Base-by-base conservation (phyloP, 352 stramenopile genomes). In the Globisporangium nodosum region DNA sequence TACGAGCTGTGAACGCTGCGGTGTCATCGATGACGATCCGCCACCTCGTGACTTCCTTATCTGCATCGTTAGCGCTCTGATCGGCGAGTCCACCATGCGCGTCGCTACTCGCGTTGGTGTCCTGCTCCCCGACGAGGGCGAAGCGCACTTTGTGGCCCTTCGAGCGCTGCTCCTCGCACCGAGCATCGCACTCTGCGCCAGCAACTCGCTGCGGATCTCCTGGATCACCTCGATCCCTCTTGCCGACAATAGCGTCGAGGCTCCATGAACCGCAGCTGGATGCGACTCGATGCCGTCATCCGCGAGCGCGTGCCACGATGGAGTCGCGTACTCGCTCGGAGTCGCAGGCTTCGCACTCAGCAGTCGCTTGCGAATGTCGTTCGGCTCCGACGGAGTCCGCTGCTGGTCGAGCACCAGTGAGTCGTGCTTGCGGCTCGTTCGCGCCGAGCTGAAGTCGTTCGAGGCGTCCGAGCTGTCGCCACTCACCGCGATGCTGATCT, bases 401-500 rank as follows among this genome's bases (percentile, higher is more conserved):
- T 49, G 43, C 18, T 13, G 18, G 7, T 21, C 5, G 40, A 20
- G 40, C 40, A 12, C 1, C 33, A 37, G 9, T 12, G 11, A 18
- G 37, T 43, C 37, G 37, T 43, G 43, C 43, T 30, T 27, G 43
- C 43, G 27, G 16, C 6, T 49, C 8, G 16, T 49, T 1, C 18
- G 18, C 2, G 40, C 15, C 13, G 40, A n/a, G 16, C n/a, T 47
- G 6, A 49, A 21, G 43, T n/a, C 18, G 7, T 13, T 27, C 43
- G 43, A 27, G 8, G 7, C 43, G 18, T 49, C n/a, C 43, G 20
- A 24, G 43, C 6, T 27, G 43, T 49, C 43, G 7, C 43, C 6
- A 6, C 43, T 27, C 43, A 49, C 43, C 7, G 20, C 43, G 46
- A 50, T 31, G 18, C 15, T 51, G 31, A 72, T 24, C 50, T 77